Conservation (phyloP, 345 rosid genomes). For the Barbarea vulgaris region DNA sequence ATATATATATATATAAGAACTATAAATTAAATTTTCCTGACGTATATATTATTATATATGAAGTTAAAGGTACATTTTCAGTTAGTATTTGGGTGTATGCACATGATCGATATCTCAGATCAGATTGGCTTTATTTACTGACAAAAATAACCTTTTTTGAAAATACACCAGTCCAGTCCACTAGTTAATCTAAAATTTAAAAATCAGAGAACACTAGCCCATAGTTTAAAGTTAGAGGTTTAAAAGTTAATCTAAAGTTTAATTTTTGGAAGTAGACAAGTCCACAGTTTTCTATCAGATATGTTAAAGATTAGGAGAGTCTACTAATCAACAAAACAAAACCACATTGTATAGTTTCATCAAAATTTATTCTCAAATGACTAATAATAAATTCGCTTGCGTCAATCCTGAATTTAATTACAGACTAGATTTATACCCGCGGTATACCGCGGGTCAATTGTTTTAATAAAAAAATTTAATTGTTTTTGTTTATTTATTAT, state of each 20-base stretch:
- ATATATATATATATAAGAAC: conserved; percentile 6
- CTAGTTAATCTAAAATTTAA: not conserved
- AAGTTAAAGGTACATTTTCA: not conserved
- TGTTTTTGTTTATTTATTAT: too few relatives aligned
- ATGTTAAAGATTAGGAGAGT: not conserved
- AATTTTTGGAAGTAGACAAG: not conserved
- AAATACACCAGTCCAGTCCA: conserved; percentile 18
- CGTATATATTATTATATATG: conserved; percentile 13
- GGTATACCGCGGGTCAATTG: too few relatives aligned
- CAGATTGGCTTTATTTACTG: not conserved
- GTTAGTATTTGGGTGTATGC: conserved; percentile 16
- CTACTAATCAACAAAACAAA: not conserved
- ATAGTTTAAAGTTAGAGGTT: not conserved
- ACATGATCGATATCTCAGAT: conserved; percentile 35
- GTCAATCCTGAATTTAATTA: not conserved
- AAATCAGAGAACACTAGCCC: not conserved
- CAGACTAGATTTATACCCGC: too few relatives aligned
- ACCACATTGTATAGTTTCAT: not conserved
- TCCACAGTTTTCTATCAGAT: not conserved
- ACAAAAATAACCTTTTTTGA: not conserved
- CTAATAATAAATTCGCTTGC: not conserved
- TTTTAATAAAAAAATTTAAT: too few relatives aligned
- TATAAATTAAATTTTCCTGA: conserved; percentile 4
- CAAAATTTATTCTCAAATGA: not conserved
- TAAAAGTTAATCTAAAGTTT: not conserved